Evolutionary conservation across 768 basidiomycete genomes (phyloP), one percentile per base, ranked within the genome.

Genomic region (Boletus rubroflammeus): DNA sequence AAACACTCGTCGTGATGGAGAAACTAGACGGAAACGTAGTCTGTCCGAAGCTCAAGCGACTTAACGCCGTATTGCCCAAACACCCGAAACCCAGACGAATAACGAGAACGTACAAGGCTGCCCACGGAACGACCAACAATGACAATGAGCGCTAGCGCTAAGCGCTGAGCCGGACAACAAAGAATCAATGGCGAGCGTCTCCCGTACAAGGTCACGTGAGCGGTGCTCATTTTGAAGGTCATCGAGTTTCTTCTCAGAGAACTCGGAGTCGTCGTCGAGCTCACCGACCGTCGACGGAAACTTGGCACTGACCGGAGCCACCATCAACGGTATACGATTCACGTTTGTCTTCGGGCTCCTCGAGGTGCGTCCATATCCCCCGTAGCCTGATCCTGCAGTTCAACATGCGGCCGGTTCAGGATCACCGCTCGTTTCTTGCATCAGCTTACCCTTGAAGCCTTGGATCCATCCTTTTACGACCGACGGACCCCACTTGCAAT

Each of bases 131-230:
- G 26, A 36, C 44, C 19, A 7, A 17, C 32, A 28, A 21, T 26
- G 47, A n/a, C n/a, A n/a, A n/a, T n/a, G n/a, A n/a, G n/a, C n/a
- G n/a, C n/a, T n/a, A n/a, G n/a, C n/a, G n/a, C n/a, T n/a, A n/a
- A n/a, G n/a, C n/a, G n/a, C n/a, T n/a, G n/a, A 15, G 36, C 31
- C 14, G 40, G 21, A 32, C 38, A 17, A 52, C 9, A 25, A 31
- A 15, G 6, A 19, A 32, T 29, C n/a, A n/a, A n/a, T 19, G 26
- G 48, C 48, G n/a, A 35, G 14, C 28, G 39, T 47, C 50, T 47
- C 47, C 42, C 28, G 15, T 17, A 45, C 50, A 45, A 17, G 36
- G 43, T 63, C 62, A 63, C 62, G 62, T 63, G 62, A 62, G 51
- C 53, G 7, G 5, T 1, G 31, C 32, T 61, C 60, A 35, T 51